These are phyloP conservation scores for Lophiotrema nucula DNA, from an alignment of 495 filamentous ascomycete species.

Conservation along the genomic window DNA sequence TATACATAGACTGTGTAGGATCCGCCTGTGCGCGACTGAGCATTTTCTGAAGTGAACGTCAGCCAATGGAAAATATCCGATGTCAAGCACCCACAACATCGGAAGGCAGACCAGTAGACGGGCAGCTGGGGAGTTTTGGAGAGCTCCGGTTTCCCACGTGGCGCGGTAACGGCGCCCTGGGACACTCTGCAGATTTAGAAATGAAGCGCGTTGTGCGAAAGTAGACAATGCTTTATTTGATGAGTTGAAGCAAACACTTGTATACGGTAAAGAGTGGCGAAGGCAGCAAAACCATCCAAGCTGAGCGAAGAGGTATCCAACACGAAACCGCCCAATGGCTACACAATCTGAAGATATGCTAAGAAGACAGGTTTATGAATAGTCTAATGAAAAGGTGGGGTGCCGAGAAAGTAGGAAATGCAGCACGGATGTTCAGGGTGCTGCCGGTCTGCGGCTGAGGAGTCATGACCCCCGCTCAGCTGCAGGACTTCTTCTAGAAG, in stretches of 20 bases:
- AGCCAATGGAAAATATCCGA: not conserved
- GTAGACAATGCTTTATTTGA: not conserved
- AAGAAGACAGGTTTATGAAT: constrained; percentile 1
- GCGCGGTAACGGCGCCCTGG: not conserved
- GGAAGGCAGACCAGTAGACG: not conserved
- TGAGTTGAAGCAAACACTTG: too few species aligned
- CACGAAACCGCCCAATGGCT: not conserved
- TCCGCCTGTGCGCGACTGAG: too few species aligned
- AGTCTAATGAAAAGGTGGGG: too few species aligned
- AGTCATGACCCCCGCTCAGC: too few species aligned
- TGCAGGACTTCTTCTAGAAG: too few species aligned
- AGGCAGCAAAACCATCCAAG: not conserved
- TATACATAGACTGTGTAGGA: too few species aligned
- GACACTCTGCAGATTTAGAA: not conserved
- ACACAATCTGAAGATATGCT: not conserved
- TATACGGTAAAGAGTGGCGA: not conserved
- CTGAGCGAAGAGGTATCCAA: constrained; percentile 6
- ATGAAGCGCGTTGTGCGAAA: not conserved
- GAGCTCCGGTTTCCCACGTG: not conserved
- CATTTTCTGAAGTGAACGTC: too few species aligned
- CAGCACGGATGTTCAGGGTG: too few species aligned
- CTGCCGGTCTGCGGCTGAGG: too few species aligned
- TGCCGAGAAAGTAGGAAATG: too few species aligned
- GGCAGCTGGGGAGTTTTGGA: not conserved
- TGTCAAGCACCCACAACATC: not conserved